A percentile compares a stretch with the other conserved stretches of the same genome.
phyloP scores from a whole-genome alignment of 495 filamentous ascomycete genomes.

The Trichoderma erinaceum region DNA sequence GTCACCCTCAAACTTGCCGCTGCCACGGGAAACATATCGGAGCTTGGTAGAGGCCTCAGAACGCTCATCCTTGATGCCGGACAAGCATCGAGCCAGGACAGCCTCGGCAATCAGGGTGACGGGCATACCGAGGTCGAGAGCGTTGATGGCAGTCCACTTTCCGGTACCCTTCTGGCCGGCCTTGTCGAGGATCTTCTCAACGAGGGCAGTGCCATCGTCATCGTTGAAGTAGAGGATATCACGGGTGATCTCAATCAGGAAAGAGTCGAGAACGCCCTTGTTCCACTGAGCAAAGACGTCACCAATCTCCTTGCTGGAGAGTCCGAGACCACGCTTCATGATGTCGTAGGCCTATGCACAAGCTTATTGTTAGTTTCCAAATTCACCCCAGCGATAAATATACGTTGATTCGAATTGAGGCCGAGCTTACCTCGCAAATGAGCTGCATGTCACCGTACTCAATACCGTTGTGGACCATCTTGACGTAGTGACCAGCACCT shows the following conservation, averaged over 20 bases:
- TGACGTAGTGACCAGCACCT: slow-evolving; percentile 98
- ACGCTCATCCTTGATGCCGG: slow-evolving; percentile 91
- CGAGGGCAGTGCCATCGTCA: slow-evolving; percentile 79
- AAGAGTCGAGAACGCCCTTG: slow-evolving; percentile 95
- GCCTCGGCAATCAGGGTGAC: slow-evolving; percentile 97
- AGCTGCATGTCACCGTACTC: slow-evolving; percentile 99
- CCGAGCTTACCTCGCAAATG: slow-evolving; percentile 79
- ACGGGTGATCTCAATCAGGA: slow-evolving; percentile 98
- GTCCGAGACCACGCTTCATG: slow-evolving; percentile 90
- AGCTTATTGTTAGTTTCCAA: slow-evolving; percentile 14
- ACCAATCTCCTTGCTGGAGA: slow-evolving; percentile 85
- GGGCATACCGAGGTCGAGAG: slow-evolving; percentile 96
- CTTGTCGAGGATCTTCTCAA: slow-evolving; percentile 98
- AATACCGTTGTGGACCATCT: slow-evolving; percentile 99
- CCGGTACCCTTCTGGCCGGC: slow-evolving; percentile 99
- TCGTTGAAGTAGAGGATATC: slow-evolving; percentile 97
- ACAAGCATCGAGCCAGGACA: slow-evolving; percentile 91
- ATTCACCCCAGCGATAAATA: slow-evolving; percentile 9
- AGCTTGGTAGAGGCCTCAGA: slow-evolving; percentile 73
- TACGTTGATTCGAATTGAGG: not conserved
- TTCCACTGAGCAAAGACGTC: slow-evolving; percentile 96
- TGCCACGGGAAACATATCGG: slow-evolving; percentile 60
- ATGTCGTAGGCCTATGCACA: slow-evolving; percentile 85
- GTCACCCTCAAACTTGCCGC: slow-evolving; percentile 72
- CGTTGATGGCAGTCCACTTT: slow-evolving; percentile 99